Conservation (phyloP, 495 filamentous ascomycete species). For the Chaetomium tenue region DNA sequence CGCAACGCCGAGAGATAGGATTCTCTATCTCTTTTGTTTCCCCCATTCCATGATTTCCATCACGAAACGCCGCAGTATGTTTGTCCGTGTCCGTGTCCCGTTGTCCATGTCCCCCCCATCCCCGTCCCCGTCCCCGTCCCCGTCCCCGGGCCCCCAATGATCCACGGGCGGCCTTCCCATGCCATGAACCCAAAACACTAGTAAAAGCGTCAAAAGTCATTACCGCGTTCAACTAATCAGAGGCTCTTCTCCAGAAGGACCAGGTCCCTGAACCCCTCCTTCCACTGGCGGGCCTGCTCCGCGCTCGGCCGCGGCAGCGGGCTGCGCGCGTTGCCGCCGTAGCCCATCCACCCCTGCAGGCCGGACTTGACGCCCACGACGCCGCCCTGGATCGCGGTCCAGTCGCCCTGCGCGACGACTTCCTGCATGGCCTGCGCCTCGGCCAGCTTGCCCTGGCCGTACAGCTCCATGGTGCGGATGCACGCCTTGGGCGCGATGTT, state of each 20-base stretch:
- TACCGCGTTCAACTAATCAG: slow-evolving; percentile 15
- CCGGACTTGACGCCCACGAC: slow-evolving; percentile 84
- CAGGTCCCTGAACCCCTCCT: slow-evolving; percentile 71
- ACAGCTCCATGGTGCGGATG: slow-evolving; percentile 70
- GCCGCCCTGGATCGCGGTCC: slow-evolving; percentile 81
- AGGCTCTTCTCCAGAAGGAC: slow-evolving; percentile 62
- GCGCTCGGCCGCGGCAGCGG: slow-evolving; percentile 69
- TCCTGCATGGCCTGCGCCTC: slow-evolving; percentile 78
- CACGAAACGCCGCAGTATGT: slow-evolving; percentile 13
- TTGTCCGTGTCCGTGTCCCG: slow-evolving; percentile 6
- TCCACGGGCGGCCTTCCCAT: background rate
- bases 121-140: background rate
- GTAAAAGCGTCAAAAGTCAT: background rate
- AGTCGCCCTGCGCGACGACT: slow-evolving; percentile 78
- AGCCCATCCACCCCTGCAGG: slow-evolving; percentile 72
- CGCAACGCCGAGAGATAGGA: slow-evolving; percentile 21
- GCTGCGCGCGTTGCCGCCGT: slow-evolving; percentile 73
- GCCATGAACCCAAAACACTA: background rate
- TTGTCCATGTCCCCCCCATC: background rate
- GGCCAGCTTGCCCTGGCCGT: slow-evolving; percentile 61
- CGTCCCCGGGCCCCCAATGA: background rate
- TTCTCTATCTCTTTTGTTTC: slow-evolving; percentile 17
- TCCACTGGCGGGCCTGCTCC: slow-evolving; percentile 59
- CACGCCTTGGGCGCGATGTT: slow-evolving; percentile 82
- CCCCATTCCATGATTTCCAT: background rate